Conservation (phyloP, 768 basidiomycete species). For the Mycena rosella region DNA sequence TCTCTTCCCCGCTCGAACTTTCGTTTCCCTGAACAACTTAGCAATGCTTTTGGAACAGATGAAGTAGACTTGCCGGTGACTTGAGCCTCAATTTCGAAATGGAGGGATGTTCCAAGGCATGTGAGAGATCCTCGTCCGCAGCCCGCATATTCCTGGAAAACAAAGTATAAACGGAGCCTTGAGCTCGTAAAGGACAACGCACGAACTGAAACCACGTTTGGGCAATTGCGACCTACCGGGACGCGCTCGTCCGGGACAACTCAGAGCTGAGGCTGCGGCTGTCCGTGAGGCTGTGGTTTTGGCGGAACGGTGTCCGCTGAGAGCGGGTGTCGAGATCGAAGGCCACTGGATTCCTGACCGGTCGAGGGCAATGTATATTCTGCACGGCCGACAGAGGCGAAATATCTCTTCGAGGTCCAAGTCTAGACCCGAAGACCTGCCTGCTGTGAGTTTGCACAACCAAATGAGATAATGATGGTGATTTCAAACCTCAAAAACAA, state of each 20-base stretch:
- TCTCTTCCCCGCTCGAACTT: constrained; percentile 13
- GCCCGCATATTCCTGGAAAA: constrained; percentile 13
- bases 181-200: constrained; percentile 16
- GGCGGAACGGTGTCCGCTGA: constrained; percentile 8
- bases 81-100: constrained; percentile 15
- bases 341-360: constrained; percentile 15
- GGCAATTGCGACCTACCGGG: constrained; percentile 10
- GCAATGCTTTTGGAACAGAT: constrained; percentile 14
- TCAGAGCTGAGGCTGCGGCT: constrained; percentile 7
- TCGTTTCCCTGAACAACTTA: constrained; percentile 16
- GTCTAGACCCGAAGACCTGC: constrained; percentile 17
- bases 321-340: constrained; percentile 15
- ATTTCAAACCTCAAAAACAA: constrained; percentile 15
- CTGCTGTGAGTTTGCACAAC: constrained; percentile 12
- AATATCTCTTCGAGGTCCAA: constrained; percentile 10
- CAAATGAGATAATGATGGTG: constrained; percentile 13
- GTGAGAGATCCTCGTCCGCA: constrained; percentile 12
- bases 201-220: constrained; percentile 12
- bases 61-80: constrained; percentile 11
- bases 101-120: constrained; percentile 11
- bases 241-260: constrained; percentile 10
- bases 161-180: constrained; percentile 12
- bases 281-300: constrained; percentile 14
- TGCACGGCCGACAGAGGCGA: constrained; percentile 14
- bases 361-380: constrained; percentile 18